Conservation (phyloP, 164 flowering plant species). For the Berberis vulgaris region DNA sequence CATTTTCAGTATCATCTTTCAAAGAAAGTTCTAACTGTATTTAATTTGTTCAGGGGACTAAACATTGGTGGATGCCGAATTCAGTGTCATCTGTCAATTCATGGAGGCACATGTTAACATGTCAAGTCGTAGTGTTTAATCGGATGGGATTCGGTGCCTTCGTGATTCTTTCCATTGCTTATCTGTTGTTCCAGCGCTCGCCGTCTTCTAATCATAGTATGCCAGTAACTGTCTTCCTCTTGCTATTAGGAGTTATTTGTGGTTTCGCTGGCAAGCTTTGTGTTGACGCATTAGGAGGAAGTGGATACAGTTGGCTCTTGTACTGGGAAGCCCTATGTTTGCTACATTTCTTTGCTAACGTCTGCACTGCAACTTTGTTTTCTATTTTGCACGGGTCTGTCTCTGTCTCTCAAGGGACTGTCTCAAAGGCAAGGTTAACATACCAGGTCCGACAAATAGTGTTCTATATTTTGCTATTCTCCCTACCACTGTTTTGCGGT, state of each 20-base stretch:
- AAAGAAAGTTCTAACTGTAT: not conserved
- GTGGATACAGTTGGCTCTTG: slow-evolving; percentile 66
- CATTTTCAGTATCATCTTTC: not conserved
- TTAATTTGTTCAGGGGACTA: slow-evolving; percentile 41
- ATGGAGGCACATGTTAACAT: slow-evolving; percentile 34
- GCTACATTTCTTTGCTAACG: slow-evolving; percentile 56
- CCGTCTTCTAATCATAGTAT: slow-evolving; percentile 46
- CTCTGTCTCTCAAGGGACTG: slow-evolving; percentile 19
- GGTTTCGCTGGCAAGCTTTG: slow-evolving; percentile 83
- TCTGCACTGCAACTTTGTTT: slow-evolving; percentile 39
- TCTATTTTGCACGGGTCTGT: slow-evolving; percentile 59
- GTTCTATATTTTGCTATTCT: slow-evolving; percentile 37
- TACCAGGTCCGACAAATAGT: slow-evolving; percentile 44
- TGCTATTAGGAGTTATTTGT: slow-evolving; percentile 62
- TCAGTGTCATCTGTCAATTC: slow-evolving; percentile 45
- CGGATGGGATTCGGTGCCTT: slow-evolving; percentile 66
- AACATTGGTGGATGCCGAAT: slow-evolving; percentile 82
- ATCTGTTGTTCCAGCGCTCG: slow-evolving; percentile 63
- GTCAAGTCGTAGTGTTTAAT: slow-evolving; percentile 52
- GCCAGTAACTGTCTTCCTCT: slow-evolving; percentile 73
- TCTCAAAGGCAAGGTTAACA: slow-evolving; percentile 23
- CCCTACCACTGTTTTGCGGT: slow-evolving; percentile 66
- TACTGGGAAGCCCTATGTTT: slow-evolving; percentile 68
- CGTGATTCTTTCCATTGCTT: slow-evolving; percentile 46
- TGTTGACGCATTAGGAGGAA: slow-evolving; percentile 79